Percentiles rank a stretch among this genome's conserved stretches.
Conservation (phyloP, 768 basidiomycete species). For the Russula ochroleuca region DNA sequence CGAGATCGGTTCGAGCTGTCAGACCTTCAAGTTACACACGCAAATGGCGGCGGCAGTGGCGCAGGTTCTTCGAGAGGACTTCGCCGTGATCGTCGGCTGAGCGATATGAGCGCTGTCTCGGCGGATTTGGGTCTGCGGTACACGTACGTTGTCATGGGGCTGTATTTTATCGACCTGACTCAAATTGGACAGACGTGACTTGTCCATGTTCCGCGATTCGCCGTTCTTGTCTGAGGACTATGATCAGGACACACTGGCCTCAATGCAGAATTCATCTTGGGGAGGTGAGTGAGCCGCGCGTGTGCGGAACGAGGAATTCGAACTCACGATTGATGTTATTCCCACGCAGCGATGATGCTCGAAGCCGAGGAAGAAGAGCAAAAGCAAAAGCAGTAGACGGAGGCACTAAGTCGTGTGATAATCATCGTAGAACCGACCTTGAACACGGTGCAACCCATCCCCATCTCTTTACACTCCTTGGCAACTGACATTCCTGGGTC, state of each 20-base stretch:
- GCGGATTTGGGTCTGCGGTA: conserved; percentile 46
- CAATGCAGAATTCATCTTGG: conserved; percentile 68
- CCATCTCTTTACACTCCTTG: background rate
- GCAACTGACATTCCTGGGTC: background rate
- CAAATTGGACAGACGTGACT: conserved; percentile 31
- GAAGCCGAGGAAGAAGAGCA: conserved; percentile 44
- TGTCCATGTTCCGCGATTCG: conserved; percentile 29
- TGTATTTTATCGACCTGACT: background rate
- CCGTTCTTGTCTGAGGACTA: conserved; percentile 35
- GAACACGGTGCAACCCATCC: background rate
- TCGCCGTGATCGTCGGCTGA: conserved; percentile 53
- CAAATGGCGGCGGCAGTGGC: conserved; percentile 29
- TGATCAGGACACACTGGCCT: conserved; percentile 44
- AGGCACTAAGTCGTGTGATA: background rate
- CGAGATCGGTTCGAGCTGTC: conserved; percentile 35
- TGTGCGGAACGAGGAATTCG: background rate
- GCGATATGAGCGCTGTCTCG: conserved; percentile 56
- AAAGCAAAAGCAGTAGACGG: conserved; percentile 31
- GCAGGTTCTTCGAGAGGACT: conserved; percentile 38
- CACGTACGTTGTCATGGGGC: conserved; percentile 40
- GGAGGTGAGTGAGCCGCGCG: conserved; percentile 47
- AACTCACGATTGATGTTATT: background rate
- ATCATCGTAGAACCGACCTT: background rate
- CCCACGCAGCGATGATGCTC: conserved; percentile 40
- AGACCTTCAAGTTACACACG: conserved; percentile 34